Base-by-base conservation (phyloP, 148 eudicot genomes). In the Spergularia bocconei region DNA sequence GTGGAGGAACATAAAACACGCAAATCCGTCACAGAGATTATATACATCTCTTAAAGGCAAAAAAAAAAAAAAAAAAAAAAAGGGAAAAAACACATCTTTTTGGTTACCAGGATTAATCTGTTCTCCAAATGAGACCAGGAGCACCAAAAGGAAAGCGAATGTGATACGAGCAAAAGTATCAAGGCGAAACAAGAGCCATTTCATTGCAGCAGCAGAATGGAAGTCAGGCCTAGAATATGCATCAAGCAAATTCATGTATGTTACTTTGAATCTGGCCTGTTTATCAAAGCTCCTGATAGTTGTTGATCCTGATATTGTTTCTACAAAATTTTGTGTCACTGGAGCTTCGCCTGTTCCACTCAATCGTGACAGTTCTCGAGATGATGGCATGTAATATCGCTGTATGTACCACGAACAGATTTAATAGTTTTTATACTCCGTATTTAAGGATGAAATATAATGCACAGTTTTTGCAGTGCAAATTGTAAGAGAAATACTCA, bases 181-280 rank as follows among this genome's bases (percentile, higher is more conserved):
- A 4, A 50, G 61, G 10, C 77, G 70, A 25, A 73, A 33, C 70
- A 74, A 29, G 67, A 74, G 62, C 70, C 77, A 74, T 53, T 74
- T 74, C 77, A 74, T 74, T 52, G 77, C 77, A n/a, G 77, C 70
- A 23, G 70, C 70, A n/a, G 13, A 5, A n/a, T 74, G 77, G 20
- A 74, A 74, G 16, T 74, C 62, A 52, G 70, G 77, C 5, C 70
- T 52, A 73, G 77, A 63, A 66, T 51, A 74, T 7, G 70, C 48
- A 21, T 74, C 77, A 15, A 74, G 41, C n/a, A 54, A 39, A 33
- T 75, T 75, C 77, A 75, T 75, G 47, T 75, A 75, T 16, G 36
- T 61, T 33, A 55, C 61, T 38, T 53, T 17, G 62, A 75, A 75
- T 66, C 63, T 39, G 21, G 64, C 13, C 70, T 75, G 54, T 55